Conservation (phyloP, 2,329 filamentous ascomycete genomes). For the Endoconidiophora laricicola region DNA sequence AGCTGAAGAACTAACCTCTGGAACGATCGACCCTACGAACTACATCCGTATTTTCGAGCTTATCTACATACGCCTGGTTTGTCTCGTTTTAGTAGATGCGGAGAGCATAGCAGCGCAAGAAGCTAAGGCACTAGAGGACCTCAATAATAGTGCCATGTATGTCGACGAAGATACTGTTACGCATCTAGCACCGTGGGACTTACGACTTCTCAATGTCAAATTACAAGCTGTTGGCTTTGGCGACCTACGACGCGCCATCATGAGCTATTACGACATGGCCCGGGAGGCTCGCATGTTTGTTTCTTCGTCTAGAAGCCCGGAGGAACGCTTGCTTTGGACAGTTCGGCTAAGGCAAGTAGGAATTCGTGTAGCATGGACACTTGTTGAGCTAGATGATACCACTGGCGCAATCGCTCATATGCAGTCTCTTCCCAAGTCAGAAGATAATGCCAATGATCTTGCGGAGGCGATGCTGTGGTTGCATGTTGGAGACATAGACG, state of each 20-base stretch:
- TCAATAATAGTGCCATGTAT: constrained; percentile 40
- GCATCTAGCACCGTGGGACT: constrained; percentile 71
- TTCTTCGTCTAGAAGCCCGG: constrained; percentile 28
- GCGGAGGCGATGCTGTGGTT: constrained; percentile 55
- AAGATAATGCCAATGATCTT: constrained; percentile 26
- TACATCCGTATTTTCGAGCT: constrained; percentile 54
- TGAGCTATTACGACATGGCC: constrained; percentile 79
- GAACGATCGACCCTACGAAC: constrained; percentile 37
- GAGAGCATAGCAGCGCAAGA: constrained; percentile 52
- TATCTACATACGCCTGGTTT: constrained; percentile 66
- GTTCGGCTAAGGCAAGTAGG: constrained; percentile 59
- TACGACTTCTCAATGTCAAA: constrained; percentile 67
- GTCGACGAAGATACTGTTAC: constrained; percentile 33
- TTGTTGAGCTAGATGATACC: constrained; percentile 78
- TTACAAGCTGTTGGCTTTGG: constrained; percentile 75
- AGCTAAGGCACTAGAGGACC: constrained; percentile 45
- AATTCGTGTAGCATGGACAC: constrained; percentile 43
- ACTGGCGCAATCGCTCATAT: constrained; percentile 64
- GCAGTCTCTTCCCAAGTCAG: constrained; percentile 31
- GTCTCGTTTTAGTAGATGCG: constrained; percentile 62
- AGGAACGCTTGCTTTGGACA: constrained; percentile 51
- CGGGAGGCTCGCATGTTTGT: constrained; percentile 54
- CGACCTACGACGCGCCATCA: constrained; percentile 69
- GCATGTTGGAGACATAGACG: constrained; percentile 58
- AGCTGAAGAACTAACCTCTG: constrained; percentile 41